Conservation (phyloP, 805 yeast genomes). For the Saccharomycopsis selenospora region DNA sequence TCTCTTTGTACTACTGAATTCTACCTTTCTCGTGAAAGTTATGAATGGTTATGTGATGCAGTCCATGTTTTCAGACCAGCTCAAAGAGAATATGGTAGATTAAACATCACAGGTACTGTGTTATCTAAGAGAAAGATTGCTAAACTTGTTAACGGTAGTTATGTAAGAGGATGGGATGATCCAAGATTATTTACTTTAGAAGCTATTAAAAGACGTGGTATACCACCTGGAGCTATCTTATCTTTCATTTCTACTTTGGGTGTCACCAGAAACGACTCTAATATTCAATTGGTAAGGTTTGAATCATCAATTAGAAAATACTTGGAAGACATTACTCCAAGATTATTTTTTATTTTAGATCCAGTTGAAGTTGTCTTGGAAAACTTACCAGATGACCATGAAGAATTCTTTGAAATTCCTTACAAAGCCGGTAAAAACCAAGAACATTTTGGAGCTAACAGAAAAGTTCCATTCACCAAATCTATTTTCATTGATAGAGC, state of each 20-base stretch:
- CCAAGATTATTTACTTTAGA: conserved; percentile 94
- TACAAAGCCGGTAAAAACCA: conserved; percentile 77
- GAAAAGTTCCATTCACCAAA: conserved; percentile 69
- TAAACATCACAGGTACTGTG: conserved; percentile 89
- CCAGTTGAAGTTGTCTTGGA: conserved; percentile 81
- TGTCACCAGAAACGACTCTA: conserved; percentile 88
- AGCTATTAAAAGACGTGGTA: conserved; percentile 92
- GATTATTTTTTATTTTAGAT: conserved; percentile 86
- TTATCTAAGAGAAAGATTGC: conserved; percentile 95
- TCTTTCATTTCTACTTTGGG: conserved; percentile 92
- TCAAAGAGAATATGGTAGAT: conserved; percentile 96
- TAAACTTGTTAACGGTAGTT: conserved; percentile 70
- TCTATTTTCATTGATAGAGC: conserved; percentile 76
- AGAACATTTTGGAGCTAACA: conserved; percentile 56
- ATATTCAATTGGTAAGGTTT: conserved; percentile 83
- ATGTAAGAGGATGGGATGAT: conserved; percentile 97
- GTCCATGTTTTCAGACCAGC: conserved; percentile 96
- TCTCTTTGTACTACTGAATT: conserved; percentile 96
- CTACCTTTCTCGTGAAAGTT: conserved; percentile 83
- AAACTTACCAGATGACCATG: conserved; percentile 68
- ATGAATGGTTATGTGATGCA: conserved; percentile 97
- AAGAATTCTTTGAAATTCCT: conserved; percentile 68
- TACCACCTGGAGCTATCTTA: conserved; percentile 97
- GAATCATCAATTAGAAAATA: conserved; percentile 84
- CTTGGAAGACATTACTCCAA: conserved; percentile 85